phyloP scores from a whole-genome alignment of 2,329 filamentous ascomycete genomes.

The Kalmusia sp. region DNA sequence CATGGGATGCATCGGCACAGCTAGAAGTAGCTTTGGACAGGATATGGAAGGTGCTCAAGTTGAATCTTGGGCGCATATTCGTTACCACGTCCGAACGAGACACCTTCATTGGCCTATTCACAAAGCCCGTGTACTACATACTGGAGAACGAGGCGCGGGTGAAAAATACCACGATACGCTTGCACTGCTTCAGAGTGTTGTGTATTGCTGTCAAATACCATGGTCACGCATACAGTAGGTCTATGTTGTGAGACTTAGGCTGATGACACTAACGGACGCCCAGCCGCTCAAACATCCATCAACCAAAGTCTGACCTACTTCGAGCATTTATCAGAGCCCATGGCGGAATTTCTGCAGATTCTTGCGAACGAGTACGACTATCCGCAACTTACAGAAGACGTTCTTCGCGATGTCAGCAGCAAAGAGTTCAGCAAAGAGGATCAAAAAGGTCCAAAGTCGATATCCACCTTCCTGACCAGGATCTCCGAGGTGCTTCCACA shows the following conservation, averaged over 20 bases:
- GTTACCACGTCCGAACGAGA: slow-evolving; percentile 95
- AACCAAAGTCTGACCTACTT: slow-evolving; percentile 98
- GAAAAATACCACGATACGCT: slow-evolving; percentile 86
- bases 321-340: slow-evolving; percentile 97
- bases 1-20: slow-evolving; percentile 89
- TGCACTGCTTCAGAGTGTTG: slow-evolving; percentile 96
- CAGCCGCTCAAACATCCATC: slow-evolving; percentile 95
- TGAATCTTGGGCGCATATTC: slow-evolving; percentile 93
- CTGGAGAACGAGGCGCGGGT: slow-evolving; percentile 92
- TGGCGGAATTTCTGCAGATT: slow-evolving; percentile 98
- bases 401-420: slow-evolving; percentile 90
- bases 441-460: slow-evolving; percentile 92
- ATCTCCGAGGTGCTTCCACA: slow-evolving; percentile 91
- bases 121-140: slow-evolving; percentile 89
- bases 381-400: slow-evolving; percentile 91
- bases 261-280: slow-evolving; percentile 19
- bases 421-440: slow-evolving; percentile 99
- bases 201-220: slow-evolving; percentile 98
- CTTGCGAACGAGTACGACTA: slow-evolving; percentile 97
- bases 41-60: slow-evolving; percentile 94
- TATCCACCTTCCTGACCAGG: slow-evolving; percentile 91
- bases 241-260: too few species aligned
- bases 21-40: slow-evolving; percentile 87
- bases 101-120: slow-evolving; percentile 91
- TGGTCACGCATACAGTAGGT: slow-evolving; percentile 88